phyloP scores from a whole-genome alignment of 2,329 filamentous ascomycete genomes.

The Didymella arachidicola region DNA sequence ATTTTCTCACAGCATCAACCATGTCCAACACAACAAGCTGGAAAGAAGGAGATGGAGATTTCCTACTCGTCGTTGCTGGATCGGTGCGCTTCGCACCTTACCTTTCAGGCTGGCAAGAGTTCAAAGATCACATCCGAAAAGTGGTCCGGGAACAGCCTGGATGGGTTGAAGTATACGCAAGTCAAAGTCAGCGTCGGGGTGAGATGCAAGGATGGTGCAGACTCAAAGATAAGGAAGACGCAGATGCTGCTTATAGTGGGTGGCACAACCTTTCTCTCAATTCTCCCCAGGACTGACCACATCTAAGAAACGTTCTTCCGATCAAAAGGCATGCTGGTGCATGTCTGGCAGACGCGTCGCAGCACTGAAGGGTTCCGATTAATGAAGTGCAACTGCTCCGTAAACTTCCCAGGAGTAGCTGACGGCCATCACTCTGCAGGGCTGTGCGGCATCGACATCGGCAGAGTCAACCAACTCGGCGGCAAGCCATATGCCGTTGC shows the following conservation, averaged over 20 bases:
- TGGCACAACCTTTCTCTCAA: not conserved
- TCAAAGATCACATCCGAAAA: slow-evolving; percentile 49
- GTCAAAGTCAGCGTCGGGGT: slow-evolving; percentile 36
- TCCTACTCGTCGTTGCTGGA: slow-evolving; percentile 42
- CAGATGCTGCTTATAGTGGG: slow-evolving; percentile 45
- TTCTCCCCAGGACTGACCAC: slow-evolving; percentile 4
- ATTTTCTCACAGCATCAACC: not conserved
- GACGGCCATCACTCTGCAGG: slow-evolving; percentile 39
- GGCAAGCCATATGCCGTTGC: slow-evolving; percentile 18
- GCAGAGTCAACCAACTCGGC: slow-evolving; percentile 35
- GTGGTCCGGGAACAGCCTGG: slow-evolving; percentile 48
- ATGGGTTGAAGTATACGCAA: slow-evolving; percentile 46
- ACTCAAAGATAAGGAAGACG: slow-evolving; percentile 46
- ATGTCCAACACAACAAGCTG: slow-evolving; percentile 26
- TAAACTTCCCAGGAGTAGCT: slow-evolving; percentile 34
- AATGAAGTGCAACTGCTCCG: slow-evolving; percentile 48
- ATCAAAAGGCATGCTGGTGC: slow-evolving; percentile 39
- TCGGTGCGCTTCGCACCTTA: slow-evolving; percentile 37
- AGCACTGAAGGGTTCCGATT: slow-evolving; percentile 38
- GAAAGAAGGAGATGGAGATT: slow-evolving; percentile 38
- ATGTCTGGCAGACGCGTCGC: slow-evolving; percentile 44
- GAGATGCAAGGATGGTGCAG: slow-evolving; percentile 49
- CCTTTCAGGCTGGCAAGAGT: slow-evolving; percentile 46
- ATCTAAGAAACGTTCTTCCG: slow-evolving; percentile 35
- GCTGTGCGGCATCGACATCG: slow-evolving; percentile 43